These are phyloP conservation scores for Sugiyamaella sp. DNA, from an alignment of 1,139 yeast species.

Conservation along the genomic window DNA sequence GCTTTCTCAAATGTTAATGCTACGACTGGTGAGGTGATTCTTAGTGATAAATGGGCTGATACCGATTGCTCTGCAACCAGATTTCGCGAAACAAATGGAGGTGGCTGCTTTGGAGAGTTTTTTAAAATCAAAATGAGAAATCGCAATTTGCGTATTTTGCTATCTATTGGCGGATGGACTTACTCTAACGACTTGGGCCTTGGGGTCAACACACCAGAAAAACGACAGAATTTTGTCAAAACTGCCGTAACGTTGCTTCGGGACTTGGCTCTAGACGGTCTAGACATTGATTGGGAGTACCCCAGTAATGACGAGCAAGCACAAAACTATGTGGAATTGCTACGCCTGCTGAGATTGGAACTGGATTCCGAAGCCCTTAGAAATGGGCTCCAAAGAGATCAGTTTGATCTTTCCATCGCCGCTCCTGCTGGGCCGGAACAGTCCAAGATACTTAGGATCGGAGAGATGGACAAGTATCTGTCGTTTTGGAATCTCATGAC, in stretches of 20 bases:
- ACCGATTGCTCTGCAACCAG: slow-evolving; percentile 37
- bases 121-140: slow-evolving; percentile 52
- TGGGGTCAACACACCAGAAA: slow-evolving; percentile 47
- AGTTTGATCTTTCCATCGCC: slow-evolving; percentile 66
- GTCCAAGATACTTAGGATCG: slow-evolving; percentile 49
- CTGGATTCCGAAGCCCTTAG: slow-evolving; percentile 47
- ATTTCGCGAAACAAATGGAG: slow-evolving; percentile 23
- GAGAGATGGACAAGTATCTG: slow-evolving; percentile 58
- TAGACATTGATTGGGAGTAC: slow-evolving; percentile 96
- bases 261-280: slow-evolving; percentile 76
- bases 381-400: slow-evolving; percentile 35
- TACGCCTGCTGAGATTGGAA: slow-evolving; percentile 48
- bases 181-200: slow-evolving; percentile 55
- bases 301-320: slow-evolving; percentile 59
- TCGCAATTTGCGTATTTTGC: slow-evolving; percentile 58
- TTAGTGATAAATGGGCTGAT: slow-evolving; percentile 74
- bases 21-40: slow-evolving; percentile 54
- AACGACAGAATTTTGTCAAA: slow-evolving; percentile 52
- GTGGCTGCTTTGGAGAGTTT: slow-evolving; percentile 63
- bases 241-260: slow-evolving; percentile 54
- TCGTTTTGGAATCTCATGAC: slow-evolving; percentile 87
- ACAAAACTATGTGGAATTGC: slow-evolving; percentile 48
- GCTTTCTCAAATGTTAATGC: slow-evolving; percentile 70
- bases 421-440: slow-evolving; percentile 67
- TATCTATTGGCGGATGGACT: slow-evolving; percentile 93